Percentiles rank a stretch among this genome's conserved stretches.
phyloP scores from a whole-genome alignment of 31 red algal genomes.

The Odonthalia washingtoniensis region DNA sequence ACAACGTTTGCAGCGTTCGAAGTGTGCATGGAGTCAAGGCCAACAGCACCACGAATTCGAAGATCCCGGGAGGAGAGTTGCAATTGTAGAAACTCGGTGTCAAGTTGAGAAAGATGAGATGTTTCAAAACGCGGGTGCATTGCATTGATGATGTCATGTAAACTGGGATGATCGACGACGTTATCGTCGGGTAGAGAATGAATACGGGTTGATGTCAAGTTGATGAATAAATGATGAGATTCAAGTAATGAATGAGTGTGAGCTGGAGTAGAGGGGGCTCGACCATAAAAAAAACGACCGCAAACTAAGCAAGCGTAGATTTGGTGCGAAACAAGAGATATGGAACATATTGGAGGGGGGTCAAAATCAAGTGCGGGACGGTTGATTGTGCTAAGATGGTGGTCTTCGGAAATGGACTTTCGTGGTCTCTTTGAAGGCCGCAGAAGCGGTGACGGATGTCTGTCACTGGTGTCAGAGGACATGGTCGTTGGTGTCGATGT shows the following conservation, averaged over 20 bases:
- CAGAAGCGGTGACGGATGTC: too few relatives aligned
- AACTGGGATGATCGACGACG: constrained; percentile 63
- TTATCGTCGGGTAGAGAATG: constrained; percentile 85
- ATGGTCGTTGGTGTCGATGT: too few relatives aligned
- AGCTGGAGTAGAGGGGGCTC: constrained; percentile 71
- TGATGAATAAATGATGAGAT: constrained; percentile 87
- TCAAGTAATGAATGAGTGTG: constrained; percentile 75
- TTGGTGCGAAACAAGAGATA: constrained; percentile 81
- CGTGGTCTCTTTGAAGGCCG: too few relatives aligned
- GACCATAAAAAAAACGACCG: constrained; percentile 82
- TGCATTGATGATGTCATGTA: constrained; percentile 55
- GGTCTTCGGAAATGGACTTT: too few relatives aligned
- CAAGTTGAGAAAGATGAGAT: constrained; percentile 36
- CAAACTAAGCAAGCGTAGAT: constrained; percentile 93
- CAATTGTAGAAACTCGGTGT: constrained; percentile 26
- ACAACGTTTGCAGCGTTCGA: constrained; percentile 67
- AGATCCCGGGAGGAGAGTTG: constrained; percentile 26
- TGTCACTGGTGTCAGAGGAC: too few relatives aligned
- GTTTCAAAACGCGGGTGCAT: constrained; percentile 58
- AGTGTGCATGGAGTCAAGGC: constrained; percentile 62
- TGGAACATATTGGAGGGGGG: constrained; percentile 61
- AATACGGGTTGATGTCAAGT: constrained; percentile 47
- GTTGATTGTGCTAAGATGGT: constrained; percentile 77
- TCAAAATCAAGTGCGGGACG: constrained; percentile 84
- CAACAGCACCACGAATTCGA: constrained; percentile 56